Conservation (phyloP, 1,139 yeast genomes). For the Blastobotrys proliferans region DNA sequence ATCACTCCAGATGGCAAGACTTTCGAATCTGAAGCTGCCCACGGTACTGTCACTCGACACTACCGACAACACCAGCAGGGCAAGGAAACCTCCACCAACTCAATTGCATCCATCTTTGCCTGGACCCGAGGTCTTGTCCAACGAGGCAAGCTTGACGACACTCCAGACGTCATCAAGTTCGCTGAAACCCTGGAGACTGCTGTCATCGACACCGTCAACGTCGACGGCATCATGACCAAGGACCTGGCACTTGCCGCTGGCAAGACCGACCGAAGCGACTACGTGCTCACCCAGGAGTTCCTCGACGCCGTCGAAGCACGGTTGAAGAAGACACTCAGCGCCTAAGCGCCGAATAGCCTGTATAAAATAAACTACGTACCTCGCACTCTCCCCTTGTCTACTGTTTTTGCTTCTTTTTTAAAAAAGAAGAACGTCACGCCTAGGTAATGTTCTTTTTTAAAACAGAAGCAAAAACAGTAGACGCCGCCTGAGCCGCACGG, state of each 20-base stretch:
- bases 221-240: slow-evolving; percentile 90
- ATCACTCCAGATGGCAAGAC: slow-evolving; percentile 95
- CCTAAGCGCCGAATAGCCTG: no score
- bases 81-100: slow-evolving; percentile 95
- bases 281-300: slow-evolving; percentile 88
- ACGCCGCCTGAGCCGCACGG: no score
- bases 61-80: slow-evolving; percentile 93
- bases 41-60: slow-evolving; percentile 96
- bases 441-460: no score
- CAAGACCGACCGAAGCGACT: slow-evolving; percentile 61
- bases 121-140: slow-evolving; percentile 92
- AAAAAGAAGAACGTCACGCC: no score
- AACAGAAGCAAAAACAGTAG: no score
- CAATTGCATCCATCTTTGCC: slow-evolving; percentile 96
- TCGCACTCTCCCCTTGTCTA: no score
- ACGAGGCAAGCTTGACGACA: slow-evolving; percentile 83
- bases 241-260: slow-evolving; percentile 89
- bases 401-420: no score
- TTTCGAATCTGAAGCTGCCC: slow-evolving; percentile 95
- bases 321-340: slow-evolving; percentile 14
- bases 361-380: no score
- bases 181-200: slow-evolving; percentile 77
- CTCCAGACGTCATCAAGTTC: slow-evolving; percentile 78
- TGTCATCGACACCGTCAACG: slow-evolving; percentile 78
- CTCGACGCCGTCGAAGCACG: slow-evolving; percentile 67